Percentiles rank a stretch among this genome's conserved stretches.
phyloP scores from a whole-genome alignment of 352 stramenopile species.

The Globisporangium carolinianum region DNA sequence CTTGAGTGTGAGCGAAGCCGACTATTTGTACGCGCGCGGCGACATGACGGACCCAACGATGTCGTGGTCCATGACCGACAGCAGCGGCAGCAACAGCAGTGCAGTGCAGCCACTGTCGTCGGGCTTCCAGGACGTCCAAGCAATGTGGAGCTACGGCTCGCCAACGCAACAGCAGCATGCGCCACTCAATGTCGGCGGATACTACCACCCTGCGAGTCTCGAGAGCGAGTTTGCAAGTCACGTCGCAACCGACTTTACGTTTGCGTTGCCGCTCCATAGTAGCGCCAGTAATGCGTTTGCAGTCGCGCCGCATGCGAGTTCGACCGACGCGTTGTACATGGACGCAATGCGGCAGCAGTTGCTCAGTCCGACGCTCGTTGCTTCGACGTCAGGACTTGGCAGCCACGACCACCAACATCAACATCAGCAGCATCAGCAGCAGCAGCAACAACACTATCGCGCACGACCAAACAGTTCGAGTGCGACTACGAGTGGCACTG shows the following conservation, averaged over 20 bases:
- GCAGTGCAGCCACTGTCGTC: constrained; percentile 4
- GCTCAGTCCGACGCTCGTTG: constrained; percentile 4
- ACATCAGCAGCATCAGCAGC: constrained; percentile 1
- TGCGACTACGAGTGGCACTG: too few relatives aligned
- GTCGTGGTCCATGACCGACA: constrained; percentile 6
- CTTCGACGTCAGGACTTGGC: not conserved
- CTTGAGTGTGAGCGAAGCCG: constrained; percentile 12
- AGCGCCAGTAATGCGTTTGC: constrained; percentile 1
- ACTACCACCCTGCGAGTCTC: constrained; percentile 17
- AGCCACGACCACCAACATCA: constrained; percentile 1
- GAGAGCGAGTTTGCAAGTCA: constrained; percentile 15
- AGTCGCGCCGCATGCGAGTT: constrained; percentile 2
- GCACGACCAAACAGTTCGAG: too few relatives aligned
- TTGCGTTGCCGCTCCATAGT: constrained; percentile 3
- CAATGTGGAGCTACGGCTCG: constrained; percentile 24
- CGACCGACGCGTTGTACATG: constrained; percentile 12
- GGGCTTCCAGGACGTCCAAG: constrained; percentile 15
- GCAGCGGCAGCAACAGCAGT: not conserved
- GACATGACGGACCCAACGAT: constrained; percentile 1
- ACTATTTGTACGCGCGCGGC: constrained; percentile 12
- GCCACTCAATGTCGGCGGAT: constrained; percentile 1
- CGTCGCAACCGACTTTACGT: constrained; percentile 15
- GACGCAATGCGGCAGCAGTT: constrained; percentile 15
- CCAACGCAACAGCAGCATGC: constrained; percentile 12
- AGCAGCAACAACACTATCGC: not conserved